Base-by-base conservation (phyloP, 2,329 filamentous ascomycete species). In the Aurifilum marmelostoma region DNA sequence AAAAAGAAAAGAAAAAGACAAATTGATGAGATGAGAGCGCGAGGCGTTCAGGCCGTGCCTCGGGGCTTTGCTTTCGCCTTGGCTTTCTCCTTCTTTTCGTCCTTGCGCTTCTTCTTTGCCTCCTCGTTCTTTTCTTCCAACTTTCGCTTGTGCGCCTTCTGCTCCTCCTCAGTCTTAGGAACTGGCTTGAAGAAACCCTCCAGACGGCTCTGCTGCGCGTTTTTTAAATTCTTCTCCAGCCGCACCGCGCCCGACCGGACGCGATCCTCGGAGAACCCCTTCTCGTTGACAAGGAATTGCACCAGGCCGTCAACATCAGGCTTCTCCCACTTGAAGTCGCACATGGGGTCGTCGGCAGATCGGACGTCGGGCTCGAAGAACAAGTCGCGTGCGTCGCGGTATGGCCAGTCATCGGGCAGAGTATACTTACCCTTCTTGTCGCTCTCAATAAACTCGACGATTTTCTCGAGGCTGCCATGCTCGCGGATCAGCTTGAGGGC, bases 181-280 rank as follows among this genome's bases (percentile, higher is more conserved):
- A 97, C 82, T 1, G 93, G 90, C 83, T 97, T 97, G 86, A 99
- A 99, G 83, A 99, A 99, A 0, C 96, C 96, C 77, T 98, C 95
- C 1, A 99, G 83, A 29, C 96, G 88, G 37, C 92, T 91, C 82
- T 99, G 96, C 80, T 98, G 96, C 37, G 91, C 91, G 63, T 87
- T 91, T 86, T 97, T 97, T 73, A 97, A 83, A 75, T 94, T 96
- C 87, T 98, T 99, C 78, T 92, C 88, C 69, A 99, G 82, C 67
- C 93, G 88, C 2, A 89, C 87, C 0, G 92, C 94, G 37, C 87
- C 95, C 58, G 86, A 88, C 50, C 94, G 88, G 11, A 99, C 96
- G 24, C 96, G 88, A 77, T 99, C 96, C 78, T 99, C 97, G 39
- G 90, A 97, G 85, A 99, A 99, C 0, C 94, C 96, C 82, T 99